These are phyloP conservation scores for Apiospora sp. DNA, from an alignment of 2,329 filamentous ascomycete species.

Conservation along the genomic window DNA sequence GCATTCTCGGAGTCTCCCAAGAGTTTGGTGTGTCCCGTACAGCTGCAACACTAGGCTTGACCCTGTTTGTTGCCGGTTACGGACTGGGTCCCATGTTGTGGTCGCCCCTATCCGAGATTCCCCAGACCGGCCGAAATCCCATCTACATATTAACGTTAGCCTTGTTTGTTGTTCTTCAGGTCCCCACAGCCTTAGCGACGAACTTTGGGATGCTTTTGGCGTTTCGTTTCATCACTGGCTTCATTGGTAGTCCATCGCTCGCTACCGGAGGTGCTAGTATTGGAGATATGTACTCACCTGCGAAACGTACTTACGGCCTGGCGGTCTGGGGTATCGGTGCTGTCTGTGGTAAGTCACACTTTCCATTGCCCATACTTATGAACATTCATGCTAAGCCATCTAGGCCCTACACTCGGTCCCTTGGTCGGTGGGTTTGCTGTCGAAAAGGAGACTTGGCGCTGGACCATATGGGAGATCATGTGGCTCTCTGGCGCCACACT, in stretches of 20 bases:
- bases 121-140: conserved; percentile 63
- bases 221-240: conserved; percentile 59
- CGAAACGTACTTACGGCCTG: conserved; percentile 52
- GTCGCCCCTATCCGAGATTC: conserved; percentile 66
- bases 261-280: conserved; percentile 40
- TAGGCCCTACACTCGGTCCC: conserved; percentile 56
- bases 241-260: conserved; percentile 46
- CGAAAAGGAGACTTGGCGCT: conserved; percentile 53
- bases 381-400: background rate
- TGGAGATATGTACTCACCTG: conserved; percentile 42
- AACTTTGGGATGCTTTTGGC: conserved; percentile 63
- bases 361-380: no score
- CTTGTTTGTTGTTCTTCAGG: conserved; percentile 63
- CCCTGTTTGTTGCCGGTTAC: conserved; percentile 39
- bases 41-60: conserved; percentile 37
- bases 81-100: conserved; percentile 59
- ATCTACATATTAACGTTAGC: conserved; percentile 64
- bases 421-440: conserved; percentile 56
- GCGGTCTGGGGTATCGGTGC: conserved; percentile 52
- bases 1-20: conserved; percentile 30
- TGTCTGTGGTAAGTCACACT: conserved; percentile 37
- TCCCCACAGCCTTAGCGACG: conserved; percentile 60
- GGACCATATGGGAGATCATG: conserved; percentile 60
- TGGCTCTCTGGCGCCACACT: conserved; percentile 48
- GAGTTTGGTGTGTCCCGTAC: conserved; percentile 33